Base-by-base conservation (phyloP, 192 early-diverging fungal species). In the Podila minutissima region DNA sequence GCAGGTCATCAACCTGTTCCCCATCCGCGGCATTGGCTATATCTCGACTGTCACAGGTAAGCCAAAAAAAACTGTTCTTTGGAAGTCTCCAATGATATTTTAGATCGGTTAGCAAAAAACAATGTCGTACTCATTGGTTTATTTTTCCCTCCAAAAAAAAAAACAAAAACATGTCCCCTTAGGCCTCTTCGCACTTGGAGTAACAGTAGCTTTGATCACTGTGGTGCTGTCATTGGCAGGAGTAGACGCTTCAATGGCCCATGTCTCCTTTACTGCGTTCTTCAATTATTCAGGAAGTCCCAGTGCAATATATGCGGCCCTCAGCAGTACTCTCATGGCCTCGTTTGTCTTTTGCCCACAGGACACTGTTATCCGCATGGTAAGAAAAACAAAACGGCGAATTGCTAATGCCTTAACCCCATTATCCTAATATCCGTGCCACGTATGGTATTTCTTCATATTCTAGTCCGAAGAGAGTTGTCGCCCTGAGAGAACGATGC, bases 271-370 rank as follows among this genome's bases (percentile, higher is more conserved):
- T 67, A 78, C 75, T 38, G 50, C 69, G 4, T 72, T 78, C 48
- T 20, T 78, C 31, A 72, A 78, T 37, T 78, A 78, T 58, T 78
- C 75, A 48, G 75, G 75, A 48, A 71, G 70, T 22, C 33, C 69
- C 11, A 78, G 51, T 37, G 64, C 69, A 12, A 24, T 58, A 33
- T 78, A 78, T 49, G 69, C 75, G 5, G 59, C 60, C 12, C 41
- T 78, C 22, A 78, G 75, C 53, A 72, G 69, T 46, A 58, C 69
- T 8, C 57, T 78, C 5, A 78, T 78, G 69, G 69, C 69, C 5
- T 66, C 75, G 0, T 72, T 78, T 67, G 75, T 78, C 9, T 78
- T 78, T 58, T 72, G 75, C 59, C 75, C 75, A 0, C 75, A 78
- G 28, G 75, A 78, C 41, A 67, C 75, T 0, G 59, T 78, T 37